These are phyloP conservation scores for Colletotrichum tropicale DNA, from an alignment of 2,329 filamentous ascomycete genomes.

Conservation along the genomic window DNA sequence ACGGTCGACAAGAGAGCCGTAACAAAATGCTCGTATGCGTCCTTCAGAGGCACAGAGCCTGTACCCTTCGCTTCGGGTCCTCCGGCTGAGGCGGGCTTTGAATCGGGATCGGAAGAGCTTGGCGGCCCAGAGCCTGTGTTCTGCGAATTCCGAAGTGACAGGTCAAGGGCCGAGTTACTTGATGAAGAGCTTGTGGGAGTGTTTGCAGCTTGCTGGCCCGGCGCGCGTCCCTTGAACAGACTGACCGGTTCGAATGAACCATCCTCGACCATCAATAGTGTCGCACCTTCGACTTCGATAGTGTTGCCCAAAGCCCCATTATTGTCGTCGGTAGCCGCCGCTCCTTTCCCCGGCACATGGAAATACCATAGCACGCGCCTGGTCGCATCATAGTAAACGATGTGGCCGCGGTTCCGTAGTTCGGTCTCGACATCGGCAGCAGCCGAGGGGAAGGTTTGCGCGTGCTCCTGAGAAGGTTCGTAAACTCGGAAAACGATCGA, in stretches of 20 bases:
- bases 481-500: constrained; percentile 61
- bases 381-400: constrained; percentile 56
- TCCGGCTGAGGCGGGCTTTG: constrained; percentile 26
- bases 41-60: constrained; percentile 41
- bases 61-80: constrained; percentile 37
- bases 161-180: constrained; percentile 42
- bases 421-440: constrained; percentile 56
- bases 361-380: constrained; percentile 62
- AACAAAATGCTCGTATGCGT: constrained; percentile 60
- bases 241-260: constrained; percentile 54
- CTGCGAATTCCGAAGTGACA: constrained; percentile 32
- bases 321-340: constrained; percentile 12
- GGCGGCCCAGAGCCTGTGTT: constrained; percentile 23
- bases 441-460: constrained; percentile 47
- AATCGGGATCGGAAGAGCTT: constrained; percentile 27
- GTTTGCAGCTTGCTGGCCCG: constrained; percentile 42
- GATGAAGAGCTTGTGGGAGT: constrained; percentile 53
- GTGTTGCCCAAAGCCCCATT: constrained; percentile 36
- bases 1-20: constrained; percentile 56
- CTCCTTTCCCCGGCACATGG: constrained; percentile 48
- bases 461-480: constrained; percentile 49
- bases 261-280: constrained; percentile 51
- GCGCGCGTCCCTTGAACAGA: constrained; percentile 48
- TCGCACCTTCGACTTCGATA: constrained; percentile 49
- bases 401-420: constrained; percentile 56